Evolutionary conservation across 805 yeast genomes (phyloP).

Genomic region (Teunomyces lycoperdinae): DNA sequence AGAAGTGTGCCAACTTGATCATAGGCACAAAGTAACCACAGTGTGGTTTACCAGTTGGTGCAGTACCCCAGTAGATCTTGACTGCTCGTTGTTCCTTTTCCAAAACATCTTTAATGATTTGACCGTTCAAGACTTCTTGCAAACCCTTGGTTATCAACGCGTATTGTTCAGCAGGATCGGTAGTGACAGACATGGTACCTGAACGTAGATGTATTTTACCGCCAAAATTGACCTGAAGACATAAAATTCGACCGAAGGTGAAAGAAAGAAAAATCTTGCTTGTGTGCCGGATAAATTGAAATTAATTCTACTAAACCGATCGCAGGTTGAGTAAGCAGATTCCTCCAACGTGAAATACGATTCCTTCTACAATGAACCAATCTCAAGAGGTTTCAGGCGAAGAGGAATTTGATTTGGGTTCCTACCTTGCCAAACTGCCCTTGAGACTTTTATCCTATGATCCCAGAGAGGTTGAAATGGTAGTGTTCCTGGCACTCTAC

Average conservation of each 20-base stretch:
- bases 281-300: neutral
- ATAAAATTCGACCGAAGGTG: neutral
- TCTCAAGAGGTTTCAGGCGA: neutral
- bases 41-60: constrained; percentile 98
- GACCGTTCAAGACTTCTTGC: constrained; percentile 88
- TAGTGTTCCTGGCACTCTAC: constrained; percentile 29
- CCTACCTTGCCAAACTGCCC: constrained; percentile 28
- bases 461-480: constrained; percentile 13
- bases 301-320: neutral
- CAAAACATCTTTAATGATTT: constrained; percentile 79
- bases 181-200: constrained; percentile 19
- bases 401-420: constrained; percentile 9
- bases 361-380: neutral
- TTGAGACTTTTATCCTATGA: constrained; percentile 12
- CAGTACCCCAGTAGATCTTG: constrained; percentile 97
- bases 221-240: neutral
- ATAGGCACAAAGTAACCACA: constrained; percentile 98
- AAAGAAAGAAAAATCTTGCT: neutral
- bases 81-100: constrained; percentile 80
- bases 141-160: constrained; percentile 77
- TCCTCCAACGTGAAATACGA: too few relatives aligned
- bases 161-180: constrained; percentile 62
- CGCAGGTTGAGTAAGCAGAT: neutral
- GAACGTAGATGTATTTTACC: neutral
- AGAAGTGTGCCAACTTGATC: constrained; percentile 92